Base-by-base conservation (phyloP, 768 basidiomycete genomes). In the Trametes punicea region DNA sequence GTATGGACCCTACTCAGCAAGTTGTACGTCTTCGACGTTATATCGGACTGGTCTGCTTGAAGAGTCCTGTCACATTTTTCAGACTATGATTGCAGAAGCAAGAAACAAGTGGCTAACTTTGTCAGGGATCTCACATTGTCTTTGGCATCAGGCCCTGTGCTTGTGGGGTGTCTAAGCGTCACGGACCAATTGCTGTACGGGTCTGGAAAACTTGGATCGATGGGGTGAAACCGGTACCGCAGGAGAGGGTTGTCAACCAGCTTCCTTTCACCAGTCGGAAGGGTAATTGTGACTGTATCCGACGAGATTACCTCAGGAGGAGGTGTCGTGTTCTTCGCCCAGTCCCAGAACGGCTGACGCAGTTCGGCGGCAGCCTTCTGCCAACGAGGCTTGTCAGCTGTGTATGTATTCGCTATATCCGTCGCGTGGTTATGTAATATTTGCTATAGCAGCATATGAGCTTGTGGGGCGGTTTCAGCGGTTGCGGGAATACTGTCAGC, bases 331-430 rank as follows among this genome's bases (percentile, higher is more conserved):
- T 44, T 51, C 36, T 26, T 46, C 4, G 79, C 78, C 80, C 80
- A 81, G 62, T 81, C 80, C 80, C 79, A 81, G 68, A 74, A 81
- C 0, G 77, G 77, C 41, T 70, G 65, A 20, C 77, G 73, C 8
- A 78, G 64, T 15, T 67, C 53, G 20, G 48, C 27, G 5, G 78
- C 77, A 1, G 73, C 75, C 20, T 63, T 39, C 21, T 64, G 48
- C 74, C 74, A 77, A 7, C 23, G 54, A 0, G 46, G 36, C 23
- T 55, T 38, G 44, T 55, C 59, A 0, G 65, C 66, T 2, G 49
- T 42, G 65, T 81, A 81, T 2, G 64, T 73, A 9, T 63, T 61
- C 1, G 80, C 81, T n/a, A 80, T 74, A 4, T 66, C 61, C 13
- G 62, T 53, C 2, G 79, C 78, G 34, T 72, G 67, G 2, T 67